Conservation (phyloP, 1,284 basidiomycete genomes). For the Inonotus obliquus region DNA sequence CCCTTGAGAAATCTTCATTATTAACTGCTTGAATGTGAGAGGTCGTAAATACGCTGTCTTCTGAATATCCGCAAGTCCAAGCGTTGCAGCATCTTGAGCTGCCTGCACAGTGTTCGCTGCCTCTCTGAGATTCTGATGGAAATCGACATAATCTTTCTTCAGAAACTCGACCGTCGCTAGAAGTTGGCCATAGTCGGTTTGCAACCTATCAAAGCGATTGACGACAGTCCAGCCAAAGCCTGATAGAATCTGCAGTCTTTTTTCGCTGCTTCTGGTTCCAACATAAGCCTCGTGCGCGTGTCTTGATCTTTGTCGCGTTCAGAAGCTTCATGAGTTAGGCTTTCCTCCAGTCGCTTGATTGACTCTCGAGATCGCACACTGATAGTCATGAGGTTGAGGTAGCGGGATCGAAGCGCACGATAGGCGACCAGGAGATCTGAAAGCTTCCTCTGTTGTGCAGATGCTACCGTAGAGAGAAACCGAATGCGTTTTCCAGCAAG, state of each 20-base stretch:
- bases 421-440: not conserved
- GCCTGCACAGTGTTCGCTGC: not conserved
- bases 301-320: not conserved
- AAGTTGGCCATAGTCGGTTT: conserved; percentile 12
- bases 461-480: not conserved
- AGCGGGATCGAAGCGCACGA: not conserved
- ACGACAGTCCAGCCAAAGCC: conserved; percentile 10
- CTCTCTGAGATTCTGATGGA: conserved; percentile 1
- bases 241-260: conserved; percentile 11
- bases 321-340: not conserved
- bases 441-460: not conserved
- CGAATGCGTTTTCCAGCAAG: not conserved
- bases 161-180: conserved; percentile 5
- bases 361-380: not conserved
- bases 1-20: conserved; percentile 9
- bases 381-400: not conserved
- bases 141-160: conserved; percentile 2
- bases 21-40: conserved; percentile 5
- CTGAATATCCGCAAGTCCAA: conserved; percentile 10
- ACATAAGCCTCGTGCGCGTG: not conserved
- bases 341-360: not conserved
- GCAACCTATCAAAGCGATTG: conserved; percentile 6
- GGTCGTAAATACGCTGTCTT: not conserved
- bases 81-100: conserved; percentile 10
- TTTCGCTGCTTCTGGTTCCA: not conserved